Evolutionary conservation across 768 basidiomycete species (phyloP).

Genomic region (Termitomyces bulborhizus): DNA sequence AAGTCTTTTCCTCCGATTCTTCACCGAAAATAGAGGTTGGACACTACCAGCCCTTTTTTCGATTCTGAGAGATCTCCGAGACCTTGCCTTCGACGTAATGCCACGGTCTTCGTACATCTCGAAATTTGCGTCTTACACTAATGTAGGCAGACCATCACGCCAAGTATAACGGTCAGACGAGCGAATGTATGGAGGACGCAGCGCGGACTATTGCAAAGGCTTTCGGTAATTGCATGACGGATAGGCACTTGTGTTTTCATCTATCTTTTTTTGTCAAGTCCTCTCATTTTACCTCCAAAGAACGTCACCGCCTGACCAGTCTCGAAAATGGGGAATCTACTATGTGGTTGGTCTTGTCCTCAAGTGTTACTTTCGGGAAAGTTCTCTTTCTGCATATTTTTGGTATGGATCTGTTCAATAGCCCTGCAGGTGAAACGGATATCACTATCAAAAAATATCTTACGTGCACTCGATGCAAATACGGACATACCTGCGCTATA

Average conservation of each 20-base stretch:
- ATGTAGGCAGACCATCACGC: constrained; percentile 58
- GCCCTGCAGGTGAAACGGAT: constrained; percentile 74
- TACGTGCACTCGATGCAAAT: constrained; percentile 83
- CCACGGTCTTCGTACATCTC: neutral
- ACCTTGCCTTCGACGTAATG: constrained; percentile 78
- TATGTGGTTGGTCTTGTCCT: constrained; percentile 86
- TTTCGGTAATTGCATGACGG: constrained; percentile 84
- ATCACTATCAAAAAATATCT: constrained; percentile 85
- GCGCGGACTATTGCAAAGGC: constrained; percentile 85
- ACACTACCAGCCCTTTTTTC: constrained; percentile 79
- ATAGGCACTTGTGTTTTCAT: constrained; percentile 30
- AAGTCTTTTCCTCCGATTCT: constrained; percentile 73
- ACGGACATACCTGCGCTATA: constrained; percentile 76
- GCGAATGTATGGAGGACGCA: constrained; percentile 78
- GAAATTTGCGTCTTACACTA: neutral
- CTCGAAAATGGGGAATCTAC: constrained; percentile 89
- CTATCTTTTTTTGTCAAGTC: neutral
- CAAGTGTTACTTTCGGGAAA: constrained; percentile 90
- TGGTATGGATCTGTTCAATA: neutral
- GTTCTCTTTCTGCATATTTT: constrained; percentile 21
- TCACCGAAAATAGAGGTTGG: constrained; percentile 82
- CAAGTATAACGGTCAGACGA: constrained; percentile 47
- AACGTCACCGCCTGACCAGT: constrained; percentile 62
- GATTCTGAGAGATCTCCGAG: constrained; percentile 73
- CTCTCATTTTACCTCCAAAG: constrained; percentile 24